Percentiles rank a stretch among this genome's conserved stretches.
Conservation (phyloP, 1,139 yeast species). For the Lodderomyces parapsilosis region DNA sequence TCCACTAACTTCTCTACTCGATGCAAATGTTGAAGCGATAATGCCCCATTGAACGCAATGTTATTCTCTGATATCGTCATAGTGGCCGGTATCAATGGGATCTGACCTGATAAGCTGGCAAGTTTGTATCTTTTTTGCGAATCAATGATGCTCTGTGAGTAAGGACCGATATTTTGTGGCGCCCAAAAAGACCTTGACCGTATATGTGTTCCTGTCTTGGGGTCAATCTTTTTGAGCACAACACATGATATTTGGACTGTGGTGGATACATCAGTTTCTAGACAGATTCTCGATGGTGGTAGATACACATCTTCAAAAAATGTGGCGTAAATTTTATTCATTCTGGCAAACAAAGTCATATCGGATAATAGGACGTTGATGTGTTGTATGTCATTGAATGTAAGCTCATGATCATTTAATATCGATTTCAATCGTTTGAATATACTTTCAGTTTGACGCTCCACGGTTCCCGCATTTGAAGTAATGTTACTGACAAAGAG, state of each 20-base stretch:
- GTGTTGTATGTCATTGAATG: conserved; percentile 48
- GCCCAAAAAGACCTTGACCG: conserved; percentile 97
- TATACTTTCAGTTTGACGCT: conserved; percentile 48
- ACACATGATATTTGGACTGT: conserved; percentile 61
- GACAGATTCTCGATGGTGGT: conserved; percentile 90
- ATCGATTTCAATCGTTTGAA: conserved; percentile 40
- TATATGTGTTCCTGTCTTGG: conserved; percentile 74
- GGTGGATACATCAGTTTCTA: conserved; percentile 54
- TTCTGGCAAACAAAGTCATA: conserved; percentile 59
- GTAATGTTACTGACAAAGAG: conserved; percentile 54
- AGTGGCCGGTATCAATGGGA: conserved; percentile 72
- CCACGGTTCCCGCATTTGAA: conserved; percentile 20
- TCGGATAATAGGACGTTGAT: conserved; percentile 60
- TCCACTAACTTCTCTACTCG: conserved; percentile 60
- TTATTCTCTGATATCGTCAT: conserved; percentile 45
- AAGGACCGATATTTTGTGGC: conserved; percentile 96
- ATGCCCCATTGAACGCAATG: conserved; percentile 32
- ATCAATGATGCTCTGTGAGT: conserved; percentile 75
- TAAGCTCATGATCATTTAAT: conserved; percentile 25
- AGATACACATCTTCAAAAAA: conserved; percentile 54
- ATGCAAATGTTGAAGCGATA: conserved; percentile 73
- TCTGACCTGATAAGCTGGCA: conserved; percentile 86
- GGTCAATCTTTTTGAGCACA: conserved; percentile 27
- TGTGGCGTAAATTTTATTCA: conserved; percentile 59
- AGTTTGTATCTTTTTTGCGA: conserved; percentile 35